Evolutionary conservation across 148 eudicot species (phyloP).

Genomic region (Persicaria tinctoria): DNA sequence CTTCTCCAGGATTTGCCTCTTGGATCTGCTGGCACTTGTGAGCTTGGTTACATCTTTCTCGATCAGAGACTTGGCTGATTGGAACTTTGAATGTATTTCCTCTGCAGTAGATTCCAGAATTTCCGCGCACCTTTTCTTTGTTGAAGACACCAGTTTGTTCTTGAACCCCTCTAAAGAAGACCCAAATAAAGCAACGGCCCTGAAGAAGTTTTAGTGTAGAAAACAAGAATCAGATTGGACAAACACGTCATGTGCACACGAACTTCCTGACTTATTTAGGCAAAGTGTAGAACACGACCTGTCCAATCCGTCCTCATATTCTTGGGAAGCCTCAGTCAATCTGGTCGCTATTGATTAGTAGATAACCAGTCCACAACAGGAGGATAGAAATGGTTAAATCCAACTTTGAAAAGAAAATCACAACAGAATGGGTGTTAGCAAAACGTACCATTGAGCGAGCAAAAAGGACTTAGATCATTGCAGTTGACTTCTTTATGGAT

Average conservation of each 20-base stretch:
- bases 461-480: slow-evolving; percentile 29
- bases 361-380: not conserved
- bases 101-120: slow-evolving; percentile 58
- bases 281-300: slow-evolving; percentile 36
- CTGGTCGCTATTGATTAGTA: slow-evolving; percentile 32
- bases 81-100: slow-evolving; percentile 54
- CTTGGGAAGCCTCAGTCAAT: slow-evolving; percentile 26
- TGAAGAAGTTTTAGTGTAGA: slow-evolving; percentile 29
- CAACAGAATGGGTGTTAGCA: not conserved
- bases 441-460: slow-evolving; percentile 33
- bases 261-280: not conserved
- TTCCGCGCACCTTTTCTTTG: slow-evolving; percentile 65
- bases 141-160: slow-evolving; percentile 49
- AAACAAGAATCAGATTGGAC: slow-evolving; percentile 14
- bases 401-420: slow-evolving; percentile 8
- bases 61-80: slow-evolving; percentile 65
- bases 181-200: slow-evolving; percentile 52
- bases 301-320: slow-evolving; percentile 44
- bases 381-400: not conserved
- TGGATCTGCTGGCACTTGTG: slow-evolving; percentile 37
- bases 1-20: slow-evolving; percentile 60
- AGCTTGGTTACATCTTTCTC: slow-evolving; percentile 67
- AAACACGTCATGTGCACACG: not conserved
- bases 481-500: slow-evolving; percentile 24
- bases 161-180: slow-evolving; percentile 61